phyloP scores from a whole-genome alignment of 2,329 filamentous ascomycete genomes.

The Spiromastix sp. region DNA sequence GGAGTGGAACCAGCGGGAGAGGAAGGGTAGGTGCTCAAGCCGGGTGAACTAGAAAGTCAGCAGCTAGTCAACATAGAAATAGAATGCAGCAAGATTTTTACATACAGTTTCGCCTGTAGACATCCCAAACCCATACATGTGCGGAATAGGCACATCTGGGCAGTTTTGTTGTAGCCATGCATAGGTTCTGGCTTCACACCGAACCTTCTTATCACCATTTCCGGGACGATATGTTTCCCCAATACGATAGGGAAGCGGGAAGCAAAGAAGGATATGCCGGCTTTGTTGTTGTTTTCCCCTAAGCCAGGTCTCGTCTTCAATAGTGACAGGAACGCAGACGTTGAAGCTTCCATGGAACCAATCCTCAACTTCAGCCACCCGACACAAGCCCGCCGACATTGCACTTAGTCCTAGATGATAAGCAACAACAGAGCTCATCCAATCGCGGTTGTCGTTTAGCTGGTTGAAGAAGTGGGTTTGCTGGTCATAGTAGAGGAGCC shows the following conservation, averaged over 20 bases:
- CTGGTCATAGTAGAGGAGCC: constrained; percentile 5
- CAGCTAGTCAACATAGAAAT: background rate
- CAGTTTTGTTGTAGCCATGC: constrained; percentile 8
- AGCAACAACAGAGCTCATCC: constrained; percentile 5
- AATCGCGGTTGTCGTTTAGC: constrained; percentile 1
- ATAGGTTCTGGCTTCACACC: constrained; percentile 12
- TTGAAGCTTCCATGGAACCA: constrained; percentile 14
- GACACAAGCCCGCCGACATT: constrained; percentile 4
- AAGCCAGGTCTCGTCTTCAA: constrained; percentile 1
- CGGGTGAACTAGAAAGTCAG: background rate
- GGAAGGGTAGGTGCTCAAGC: background rate
- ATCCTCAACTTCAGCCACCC: constrained; percentile 2
- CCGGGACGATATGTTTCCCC: constrained; percentile 4
- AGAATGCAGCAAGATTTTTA: background rate
- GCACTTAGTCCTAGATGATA: constrained; percentile 7
- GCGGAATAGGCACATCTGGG: constrained; percentile 8
- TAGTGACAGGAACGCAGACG: constrained; percentile 10
- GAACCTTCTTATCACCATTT: constrained; percentile 11
- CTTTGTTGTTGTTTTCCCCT: background rate
- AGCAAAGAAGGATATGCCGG: constrained; percentile 6
- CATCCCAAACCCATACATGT: constrained; percentile 8
- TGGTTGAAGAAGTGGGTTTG: constrained; percentile 6
- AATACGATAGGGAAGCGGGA: constrained; percentile 10
- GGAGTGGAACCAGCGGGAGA: constrained; percentile 1
- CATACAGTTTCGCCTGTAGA: constrained; percentile 5